Evolutionary conservation across 129 eudicot genomes (phyloP), one percentile per base, ranked within the genome.

Genomic region (Flaveria trinervia): DNA sequence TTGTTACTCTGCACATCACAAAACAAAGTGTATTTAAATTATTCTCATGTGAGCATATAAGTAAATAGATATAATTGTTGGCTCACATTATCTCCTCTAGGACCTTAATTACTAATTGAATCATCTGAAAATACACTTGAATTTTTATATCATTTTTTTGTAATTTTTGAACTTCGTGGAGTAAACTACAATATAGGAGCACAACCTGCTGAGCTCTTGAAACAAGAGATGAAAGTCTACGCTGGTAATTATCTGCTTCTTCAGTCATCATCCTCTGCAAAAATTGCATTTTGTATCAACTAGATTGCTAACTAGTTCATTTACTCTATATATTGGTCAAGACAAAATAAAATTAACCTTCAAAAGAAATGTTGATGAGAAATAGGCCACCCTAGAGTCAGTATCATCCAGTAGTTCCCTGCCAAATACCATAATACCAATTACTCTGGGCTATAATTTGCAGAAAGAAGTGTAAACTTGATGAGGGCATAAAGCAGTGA

Each of bases 231-330:
- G 96, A 96, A 81, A 95, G 97, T 85, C 88, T 86, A 36, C 94
- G 92, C 71, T 95, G 99, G 84, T 95, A 95, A 15, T 71, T 82
- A 74, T 95, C 99, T 4, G 97, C 92, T 85, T 95, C 96, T 77
- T 90, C 99, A 3, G 99, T 95, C 99, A 95, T 95, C 99, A 95
- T 92, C 84, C 97, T 89, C 99, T 94, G 88, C 70, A 82, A 71
- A 48, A 71, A 36, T 22, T 44, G 49, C 75, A 30, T 39, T n/a
- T 10, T 57, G n/a, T 39, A 77, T 79, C 52, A 79, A 76, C 15
- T 46, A 72, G 25, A 52, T 76, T 72, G 69, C 51, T 46, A 75
- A 3, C 20, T 11, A 28, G 62, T 71, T 30, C 48, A 61, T 45
- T 49, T 73, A 80, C 44, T 65, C 65, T 9, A 33, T 65, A 36